Evolutionary conservation across 2,329 filamentous ascomycete species (phyloP), one percentile per base, ranked within the genome.

Genomic region (Penicillium olsonii): DNA sequence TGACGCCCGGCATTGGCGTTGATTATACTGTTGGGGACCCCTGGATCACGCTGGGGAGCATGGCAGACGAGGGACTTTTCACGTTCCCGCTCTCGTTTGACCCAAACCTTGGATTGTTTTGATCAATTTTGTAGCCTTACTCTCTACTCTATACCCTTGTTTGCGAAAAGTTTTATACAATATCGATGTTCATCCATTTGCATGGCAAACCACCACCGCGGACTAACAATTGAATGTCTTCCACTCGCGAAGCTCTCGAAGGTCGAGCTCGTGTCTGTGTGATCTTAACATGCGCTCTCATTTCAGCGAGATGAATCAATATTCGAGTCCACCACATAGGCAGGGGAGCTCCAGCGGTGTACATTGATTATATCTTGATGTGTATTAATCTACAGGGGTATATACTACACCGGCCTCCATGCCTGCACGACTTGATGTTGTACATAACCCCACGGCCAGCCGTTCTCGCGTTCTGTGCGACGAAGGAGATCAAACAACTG

Each of bases 31-130:
- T 66, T 26, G 60, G 65, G 26, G 61, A 67, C 40, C 61, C 64
- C 40, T 44, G 70, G 29, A 61, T 64, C 33, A 59, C 59, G 4
- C 41, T 72, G 50, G 68, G 62, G 3, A 63, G 50, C 41, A 64
- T 71, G 56, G 45, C 71, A 29, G 67, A 65, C 2, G 68, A 69
- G 18, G 66, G 65, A 11, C 45, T 71, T 20, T 64, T 70, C 35
- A 59, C 60, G 0, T 57, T 66, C 22, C 59, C 63, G 20, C 47
- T 61, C 38, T 27, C 56, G 8, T 56, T 62, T 42, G 63, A 66
- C 41, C 54, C 40, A 19, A 57, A 53, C 6, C 56, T 63, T 17
- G 47, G 41, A 2, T 55, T 63, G 7, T 57, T 61, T 39, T 67
- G 57, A 43, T 54, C 41, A 39, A 46, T 47, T 29, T 10, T 44